Evolutionary conservation across 768 basidiomycete genomes (phyloP), one percentile per base, ranked within the genome.

Genomic region (Leucogyrophana mollusca): DNA sequence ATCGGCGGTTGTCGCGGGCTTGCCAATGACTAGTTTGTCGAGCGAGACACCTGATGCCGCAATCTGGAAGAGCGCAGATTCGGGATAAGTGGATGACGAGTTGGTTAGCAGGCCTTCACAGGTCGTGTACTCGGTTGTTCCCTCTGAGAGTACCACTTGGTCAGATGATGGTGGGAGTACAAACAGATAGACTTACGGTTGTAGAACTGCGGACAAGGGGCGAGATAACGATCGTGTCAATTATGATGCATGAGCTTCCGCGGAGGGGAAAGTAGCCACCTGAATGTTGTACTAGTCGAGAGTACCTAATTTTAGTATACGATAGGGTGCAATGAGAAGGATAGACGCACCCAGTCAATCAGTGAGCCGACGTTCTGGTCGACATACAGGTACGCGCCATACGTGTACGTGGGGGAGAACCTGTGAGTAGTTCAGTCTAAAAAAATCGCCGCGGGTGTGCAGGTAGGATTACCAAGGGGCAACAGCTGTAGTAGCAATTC

Each of bases 21-120:
- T 90, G 4, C 86, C 87, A 56, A 90, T 85, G 50, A 89, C 79
- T 40, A 89, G 70, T 65, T 90, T 89, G 59, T 75, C 61, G 36
- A 80, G 56, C 2, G 72, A 59, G 8, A 89, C 76, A 17, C 83
- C 84, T 47, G 65, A 76, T 2, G 73, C 72, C 16, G 67, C 64
- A 43, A 79, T 77, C 52, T 79, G 67, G 59, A 79, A 74, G 25
- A 80, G 57, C 0, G 74, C 63, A 0, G 72, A 69, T n/a, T 65
- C 41, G 1, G 78, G 77, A 62, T 62, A 79, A 6, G 55, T 45
- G 8, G 62, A 59, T 7, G 73, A 68, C 1, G 75, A 76, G 4
- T 61, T 37, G 39, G 53, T 60, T 17, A 79, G 56, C 11, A 80
- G 65, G 30, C 57, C 59, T 38, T 55, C 47, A 49, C 73, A 74